Evolutionary conservation across 768 basidiomycete species (phyloP).

Genomic region (Leucosporidium scottii): DNA sequence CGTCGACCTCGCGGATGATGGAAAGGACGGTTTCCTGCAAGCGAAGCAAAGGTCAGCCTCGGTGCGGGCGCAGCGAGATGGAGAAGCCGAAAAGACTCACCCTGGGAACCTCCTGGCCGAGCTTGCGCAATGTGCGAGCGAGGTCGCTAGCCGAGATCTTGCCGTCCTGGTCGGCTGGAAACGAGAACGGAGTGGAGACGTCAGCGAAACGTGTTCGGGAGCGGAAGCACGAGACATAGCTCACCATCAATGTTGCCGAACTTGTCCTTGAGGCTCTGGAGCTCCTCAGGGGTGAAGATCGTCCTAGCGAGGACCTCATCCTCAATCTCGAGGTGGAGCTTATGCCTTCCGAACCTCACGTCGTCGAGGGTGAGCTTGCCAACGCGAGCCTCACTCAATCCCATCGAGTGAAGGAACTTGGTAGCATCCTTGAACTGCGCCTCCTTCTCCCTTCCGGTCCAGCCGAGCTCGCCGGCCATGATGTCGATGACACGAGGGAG

Average conservation of each 20-base stretch:
- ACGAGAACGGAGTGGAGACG: slow-evolving; percentile 8
- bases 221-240: not conserved
- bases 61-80: not conserved
- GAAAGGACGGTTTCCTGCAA: slow-evolving; percentile 38
- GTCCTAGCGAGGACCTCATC: slow-evolving; percentile 40
- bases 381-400: slow-evolving; percentile 48
- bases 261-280: slow-evolving; percentile 43
- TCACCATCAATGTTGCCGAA: slow-evolving; percentile 41
- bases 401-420: slow-evolving; percentile 75
- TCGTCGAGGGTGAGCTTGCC: slow-evolving; percentile 35
- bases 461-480: slow-evolving; percentile 77
- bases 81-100: not conserved
- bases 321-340: slow-evolving; percentile 30
- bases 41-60: not conserved
- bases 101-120: slow-evolving; percentile 49
- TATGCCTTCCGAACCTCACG: slow-evolving; percentile 35
- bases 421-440: slow-evolving; percentile 58
- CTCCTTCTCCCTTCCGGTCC: slow-evolving; percentile 57
- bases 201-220: too few species aligned
- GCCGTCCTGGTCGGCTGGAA: slow-evolving; percentile 46
- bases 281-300: slow-evolving; percentile 33
- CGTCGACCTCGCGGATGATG: slow-evolving; percentile 45
- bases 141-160: slow-evolving; percentile 57
- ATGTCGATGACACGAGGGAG: slow-evolving; percentile 84
- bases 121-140: slow-evolving; percentile 66